Percentiles rank a stretch among this genome's conserved stretches.
phyloP scores from a whole-genome alignment of 164 flowering plant species.

The Stephania japonica region DNA sequence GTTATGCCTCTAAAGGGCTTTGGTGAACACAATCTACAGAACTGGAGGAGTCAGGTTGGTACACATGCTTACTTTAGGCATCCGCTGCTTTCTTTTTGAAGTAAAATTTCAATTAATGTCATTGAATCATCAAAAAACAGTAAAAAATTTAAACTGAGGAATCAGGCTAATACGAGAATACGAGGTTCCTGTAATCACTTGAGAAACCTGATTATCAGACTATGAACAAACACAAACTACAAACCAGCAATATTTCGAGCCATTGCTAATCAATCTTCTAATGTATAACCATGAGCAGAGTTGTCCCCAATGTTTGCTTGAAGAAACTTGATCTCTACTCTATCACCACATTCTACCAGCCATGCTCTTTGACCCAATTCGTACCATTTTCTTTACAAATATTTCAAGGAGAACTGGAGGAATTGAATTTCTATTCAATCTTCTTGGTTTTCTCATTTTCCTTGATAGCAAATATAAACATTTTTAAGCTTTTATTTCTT shows the following conservation, averaged over 20 bases:
- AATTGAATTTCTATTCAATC: not conserved
- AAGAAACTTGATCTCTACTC: not conserved
- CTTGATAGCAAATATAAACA: not conserved
- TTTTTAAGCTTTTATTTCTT: not conserved
- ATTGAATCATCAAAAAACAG: not conserved
- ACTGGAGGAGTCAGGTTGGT: slow-evolving; percentile 95
- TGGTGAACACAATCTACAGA: slow-evolving; percentile 95
- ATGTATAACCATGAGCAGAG: too few species aligned
- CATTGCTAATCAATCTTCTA: too few species aligned
- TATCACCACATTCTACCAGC: not conserved
- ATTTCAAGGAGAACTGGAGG: not conserved
- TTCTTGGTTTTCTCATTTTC: not conserved
- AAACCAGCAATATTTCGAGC: too few species aligned
- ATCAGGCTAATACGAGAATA: too few species aligned
- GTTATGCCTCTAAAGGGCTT: slow-evolving; percentile 98
- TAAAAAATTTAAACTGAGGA: too few species aligned
- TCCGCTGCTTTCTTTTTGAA: not conserved
- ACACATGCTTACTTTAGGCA: not conserved
- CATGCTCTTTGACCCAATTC: not conserved
- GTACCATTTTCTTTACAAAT: not conserved
- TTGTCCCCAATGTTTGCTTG: too few species aligned
- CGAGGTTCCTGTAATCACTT: too few species aligned
- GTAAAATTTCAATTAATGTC: not conserved
- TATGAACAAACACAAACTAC: too few species aligned
- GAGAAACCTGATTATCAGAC: too few species aligned